Evolutionary conservation across 2,329 filamentous ascomycete species (phyloP).

Genomic region (Penicillium sp.): DNA sequence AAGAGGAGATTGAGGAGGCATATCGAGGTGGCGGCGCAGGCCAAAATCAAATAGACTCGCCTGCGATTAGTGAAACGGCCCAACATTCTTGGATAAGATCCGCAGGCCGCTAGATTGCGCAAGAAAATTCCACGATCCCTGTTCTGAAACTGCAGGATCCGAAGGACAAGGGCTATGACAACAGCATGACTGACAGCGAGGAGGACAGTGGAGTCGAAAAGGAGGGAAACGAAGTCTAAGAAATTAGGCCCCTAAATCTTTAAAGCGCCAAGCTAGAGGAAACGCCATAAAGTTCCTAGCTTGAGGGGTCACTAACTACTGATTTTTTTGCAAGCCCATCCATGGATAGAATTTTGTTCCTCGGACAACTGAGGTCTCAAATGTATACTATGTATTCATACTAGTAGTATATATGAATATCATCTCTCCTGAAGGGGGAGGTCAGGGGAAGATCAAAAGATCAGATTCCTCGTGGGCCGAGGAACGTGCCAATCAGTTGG

Average conservation of each 20-base stretch:
- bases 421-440: neutral
- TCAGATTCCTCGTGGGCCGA: conserved; percentile 5
- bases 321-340: neutral
- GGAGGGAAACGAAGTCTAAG: too few species aligned
- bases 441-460: neutral
- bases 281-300: neutral
- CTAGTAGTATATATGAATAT: neutral
- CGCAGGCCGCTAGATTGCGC: neutral
- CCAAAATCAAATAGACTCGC: conserved; percentile 15
- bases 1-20: conserved; percentile 17
- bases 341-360: neutral
- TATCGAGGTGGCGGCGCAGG: conserved; percentile 7
- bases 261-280: conserved; percentile 9
- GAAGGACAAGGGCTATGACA: neutral
- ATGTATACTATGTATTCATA: neutral
- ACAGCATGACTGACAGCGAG: neutral
- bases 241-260: neutral
- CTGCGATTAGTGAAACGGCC: conserved; percentile 12
- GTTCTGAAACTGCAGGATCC: neutral
- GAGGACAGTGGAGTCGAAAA: neutral
- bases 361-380: neutral
- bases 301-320: neutral
- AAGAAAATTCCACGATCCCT: neutral
- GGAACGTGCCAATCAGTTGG: conserved; percentile 1
- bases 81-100: conserved; percentile 3